Base-by-base conservation (phyloP, 2,329 filamentous ascomycete genomes). In the Akanthomyces uredinophilus region DNA sequence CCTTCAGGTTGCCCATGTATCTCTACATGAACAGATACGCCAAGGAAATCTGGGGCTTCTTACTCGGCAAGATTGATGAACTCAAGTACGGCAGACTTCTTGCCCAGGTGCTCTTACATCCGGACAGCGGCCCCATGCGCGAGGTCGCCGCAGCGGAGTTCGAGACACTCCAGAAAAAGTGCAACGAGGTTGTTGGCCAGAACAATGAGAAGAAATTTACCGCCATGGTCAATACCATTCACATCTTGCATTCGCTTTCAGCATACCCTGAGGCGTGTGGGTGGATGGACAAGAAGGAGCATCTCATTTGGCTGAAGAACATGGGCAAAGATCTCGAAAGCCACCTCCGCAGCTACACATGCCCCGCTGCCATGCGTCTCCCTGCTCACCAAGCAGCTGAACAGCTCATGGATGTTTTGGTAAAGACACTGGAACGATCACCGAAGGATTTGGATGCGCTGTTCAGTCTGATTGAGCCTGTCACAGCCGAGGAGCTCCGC, bases 1-100 rank as follows among this genome's bases (percentile, higher is more conserved):
- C 94, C 0, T 98, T 99, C 81, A 85, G 96, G 50, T 85, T 88
- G 63, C 94, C 95, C 0, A 83, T 99, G 22, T 92, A 96, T 73
- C 91, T 92, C 70, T 99, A 96, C 72, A 83, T 99, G 65, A 96
- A 96, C 73, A 86, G 92, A 63, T 99, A 98, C 71, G 88, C 95
- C 0, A 89, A 90, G 65, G 93, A 99, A 70, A 86, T 93, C 5
- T 96, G 92, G 88, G 77, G 81, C 1, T 89, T 92, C 69, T 88
- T 98, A 66, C 80, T 89, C n/a, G 83, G 84, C 27, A 91, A 88
- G 69, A 80, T 98, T 60, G 89, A 91, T 64, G 91, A 98, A 55
- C 84, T 93, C 69, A 90, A 87, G 64, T 96, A 96, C 69, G 95
- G 96, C 3, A 87, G 95, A 18, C 91, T 99, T 74, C 87, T 99